These are phyloP conservation scores for Aristolochia californica DNA, from an alignment of 164 flowering plant species.

Conservation along the genomic window DNA sequence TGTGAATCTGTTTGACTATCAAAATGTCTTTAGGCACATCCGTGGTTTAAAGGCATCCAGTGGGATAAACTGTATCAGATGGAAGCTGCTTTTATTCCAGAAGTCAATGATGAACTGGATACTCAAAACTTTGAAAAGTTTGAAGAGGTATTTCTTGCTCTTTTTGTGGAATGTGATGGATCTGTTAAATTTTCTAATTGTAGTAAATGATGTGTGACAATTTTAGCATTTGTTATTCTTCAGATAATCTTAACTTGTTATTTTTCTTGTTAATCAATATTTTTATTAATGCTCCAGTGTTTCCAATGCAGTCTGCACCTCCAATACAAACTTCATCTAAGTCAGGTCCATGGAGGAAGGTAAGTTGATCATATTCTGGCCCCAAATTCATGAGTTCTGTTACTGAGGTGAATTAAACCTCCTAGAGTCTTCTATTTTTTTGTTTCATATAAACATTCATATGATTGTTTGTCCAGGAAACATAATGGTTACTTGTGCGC, in stretches of 20 bases:
- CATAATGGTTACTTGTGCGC: background rate
- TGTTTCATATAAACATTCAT: too few species aligned
- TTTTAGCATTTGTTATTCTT: background rate
- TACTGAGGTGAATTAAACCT: too few species aligned
- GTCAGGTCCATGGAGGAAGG: slow-evolving; percentile 36
- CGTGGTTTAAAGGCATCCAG: slow-evolving; percentile 27
- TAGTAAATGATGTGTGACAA: background rate
- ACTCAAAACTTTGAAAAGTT: slow-evolving; percentile 36
- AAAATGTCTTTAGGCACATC: slow-evolving; percentile 21
- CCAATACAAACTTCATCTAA: slow-evolving; percentile 19
- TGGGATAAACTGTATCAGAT: slow-evolving; percentile 33
- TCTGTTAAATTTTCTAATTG: too few species aligned
- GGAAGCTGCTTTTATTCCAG: slow-evolving; percentile 40
- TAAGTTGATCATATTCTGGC: background rate
- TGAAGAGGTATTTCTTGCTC: slow-evolving; percentile 21
- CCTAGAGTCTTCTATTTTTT: too few species aligned
- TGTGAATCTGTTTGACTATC: slow-evolving; percentile 3
- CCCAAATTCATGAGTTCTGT: too few species aligned
- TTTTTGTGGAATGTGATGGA: background rate
- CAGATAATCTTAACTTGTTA: too few species aligned
- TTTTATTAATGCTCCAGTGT: background rate
- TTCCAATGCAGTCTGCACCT: slow-evolving; percentile 14
- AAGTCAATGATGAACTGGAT: slow-evolving; percentile 34
- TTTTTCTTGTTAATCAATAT: too few species aligned
- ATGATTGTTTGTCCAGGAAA: background rate